Base-by-base conservation (phyloP, 1,284 basidiomycete species). In the Flammula alnicola region DNA sequence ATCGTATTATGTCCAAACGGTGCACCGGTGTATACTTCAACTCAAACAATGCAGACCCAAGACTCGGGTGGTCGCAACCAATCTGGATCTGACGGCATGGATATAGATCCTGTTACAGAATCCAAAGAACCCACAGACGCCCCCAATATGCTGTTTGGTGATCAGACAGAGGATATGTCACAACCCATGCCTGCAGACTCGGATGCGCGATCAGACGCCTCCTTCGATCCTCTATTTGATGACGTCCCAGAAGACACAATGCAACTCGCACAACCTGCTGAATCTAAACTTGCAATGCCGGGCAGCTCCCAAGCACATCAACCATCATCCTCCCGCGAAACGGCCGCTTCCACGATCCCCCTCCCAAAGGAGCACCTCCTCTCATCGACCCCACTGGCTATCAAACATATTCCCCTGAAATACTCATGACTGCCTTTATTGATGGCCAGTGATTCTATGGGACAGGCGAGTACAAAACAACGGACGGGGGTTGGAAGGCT, bases 401-500 rank as follows among this genome's bases (percentile, higher is more conserved):
- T 60, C 66, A 77, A 17, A 70, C 78, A 12, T 93, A 88, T 68
- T 95, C 93, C 19, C 75, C 86, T 3, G 92, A 98, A 64, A 70
- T 97, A 30, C 69, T 99, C 33, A 81, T 99, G 79, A 95, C 93
- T 3, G 88, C 90, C 20, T 88, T 88, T 6, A 88, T 98, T 55
- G 95, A 98, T 59, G 96, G 97, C 0, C 93, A 97, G 83, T 97
- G 14, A 83, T 95, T 29, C 68, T 99, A 5, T 96, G 95, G 87
- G 96, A 99, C 64, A 81, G 86, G 57, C 77, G 96, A 51, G 84
- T 85, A 26, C 76, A 83, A 38, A 73, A 77, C 1, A 71, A 78
- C 23, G 84, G 86, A 23, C 70, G 68, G 89, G 91, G 4, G 91
- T 96, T 1, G 93, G 93, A 17, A 77, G 93, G 49, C 70, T 98